Conservation (phyloP, 768 basidiomycete species). For the Leccinum ochraceum region DNA sequence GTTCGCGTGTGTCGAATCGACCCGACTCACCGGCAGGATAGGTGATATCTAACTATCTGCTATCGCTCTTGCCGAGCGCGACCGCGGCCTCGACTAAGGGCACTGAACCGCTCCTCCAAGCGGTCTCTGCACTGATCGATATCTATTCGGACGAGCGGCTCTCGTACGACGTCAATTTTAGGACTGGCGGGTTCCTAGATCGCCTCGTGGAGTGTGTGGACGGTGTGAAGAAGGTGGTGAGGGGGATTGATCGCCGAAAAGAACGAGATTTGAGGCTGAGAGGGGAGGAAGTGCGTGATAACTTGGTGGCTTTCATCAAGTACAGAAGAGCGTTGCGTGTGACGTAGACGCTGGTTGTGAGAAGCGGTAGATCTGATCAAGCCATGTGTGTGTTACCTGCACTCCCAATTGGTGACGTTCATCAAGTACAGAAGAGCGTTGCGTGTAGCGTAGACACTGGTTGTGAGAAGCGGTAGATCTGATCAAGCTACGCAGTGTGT, state of each 20-base stretch:
- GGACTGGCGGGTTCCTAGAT: slow-evolving; percentile 56
- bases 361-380: background rate
- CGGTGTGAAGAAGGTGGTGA: slow-evolving; percentile 60
- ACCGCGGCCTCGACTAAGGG: slow-evolving; percentile 41
- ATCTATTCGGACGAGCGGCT: slow-evolving; percentile 88
- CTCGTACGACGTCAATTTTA: slow-evolving; percentile 82
- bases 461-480: background rate
- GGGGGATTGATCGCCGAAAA: slow-evolving; percentile 65
- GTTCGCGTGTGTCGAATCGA: slow-evolving; percentile 1
- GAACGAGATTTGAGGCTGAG: slow-evolving; percentile 62
- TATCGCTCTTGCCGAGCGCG: slow-evolving; percentile 59
- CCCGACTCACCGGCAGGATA: slow-evolving; percentile 23
- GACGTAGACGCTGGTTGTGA: background rate
- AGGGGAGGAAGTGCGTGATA: slow-evolving; percentile 77
- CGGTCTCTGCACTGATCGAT: slow-evolving; percentile 82
- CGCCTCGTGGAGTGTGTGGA: slow-evolving; percentile 60
- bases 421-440: slow-evolving; percentile 69
- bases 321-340: slow-evolving; percentile 58
- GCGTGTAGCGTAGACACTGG: background rate
- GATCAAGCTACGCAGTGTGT: background rate
- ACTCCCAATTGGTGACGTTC: slow-evolving; percentile 54
- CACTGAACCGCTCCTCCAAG: slow-evolving; percentile 75
- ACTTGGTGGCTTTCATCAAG: slow-evolving; percentile 72
- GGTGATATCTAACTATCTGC: slow-evolving; percentile 64
- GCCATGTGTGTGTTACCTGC: too few species aligned